Conservation (phyloP, 768 basidiomycete species). For the Omphalotus guepiniiformis region DNA sequence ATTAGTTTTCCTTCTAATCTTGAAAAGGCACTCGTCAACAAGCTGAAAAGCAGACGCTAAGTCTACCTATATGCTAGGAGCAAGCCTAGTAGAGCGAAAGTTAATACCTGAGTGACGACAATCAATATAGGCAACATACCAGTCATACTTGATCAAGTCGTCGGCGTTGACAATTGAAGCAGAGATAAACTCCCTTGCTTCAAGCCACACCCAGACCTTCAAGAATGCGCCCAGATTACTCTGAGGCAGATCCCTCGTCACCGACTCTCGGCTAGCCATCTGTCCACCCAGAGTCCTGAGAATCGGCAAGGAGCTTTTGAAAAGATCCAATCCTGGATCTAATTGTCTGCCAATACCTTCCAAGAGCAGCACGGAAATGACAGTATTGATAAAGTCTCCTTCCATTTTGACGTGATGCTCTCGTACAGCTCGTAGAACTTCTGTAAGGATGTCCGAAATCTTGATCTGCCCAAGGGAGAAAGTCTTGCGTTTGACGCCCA, state of each 20-base stretch:
- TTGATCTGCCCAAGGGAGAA: conserved; percentile 97
- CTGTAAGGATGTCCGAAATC: conserved; percentile 88
- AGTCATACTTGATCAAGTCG: conserved; percentile 81
- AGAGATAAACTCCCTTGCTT: conserved; percentile 84
- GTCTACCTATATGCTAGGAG: conserved; percentile 42
- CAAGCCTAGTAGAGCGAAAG: conserved; percentile 46
- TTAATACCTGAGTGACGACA: no score
- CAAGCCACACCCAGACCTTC: conserved; percentile 96
- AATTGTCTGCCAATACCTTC: conserved; percentile 96
- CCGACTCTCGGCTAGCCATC: conserved; percentile 71
- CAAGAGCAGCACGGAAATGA: conserved; percentile 86
- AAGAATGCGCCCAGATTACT: conserved; percentile 81
- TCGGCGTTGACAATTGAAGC: conserved; percentile 78
- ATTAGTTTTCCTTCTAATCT: no score
- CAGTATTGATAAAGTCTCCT: conserved; percentile 97
- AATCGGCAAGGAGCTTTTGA: conserved; percentile 94
- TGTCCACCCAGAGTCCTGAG: conserved; percentile 86
- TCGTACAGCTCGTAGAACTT: conserved; percentile 83
- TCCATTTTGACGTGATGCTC: conserved; percentile 98
- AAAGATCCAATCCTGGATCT: conserved; percentile 89
- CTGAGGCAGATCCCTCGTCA: conserved; percentile 53
- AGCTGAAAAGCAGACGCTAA: no score
- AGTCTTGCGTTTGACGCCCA: conserved; percentile 92
- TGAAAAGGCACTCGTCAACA: no score
- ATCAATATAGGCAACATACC: conserved; percentile 36